These are phyloP conservation scores for Alternaria brassicicola DNA, from an alignment of 2,329 filamentous ascomycete species.

Conservation along the genomic window DNA sequence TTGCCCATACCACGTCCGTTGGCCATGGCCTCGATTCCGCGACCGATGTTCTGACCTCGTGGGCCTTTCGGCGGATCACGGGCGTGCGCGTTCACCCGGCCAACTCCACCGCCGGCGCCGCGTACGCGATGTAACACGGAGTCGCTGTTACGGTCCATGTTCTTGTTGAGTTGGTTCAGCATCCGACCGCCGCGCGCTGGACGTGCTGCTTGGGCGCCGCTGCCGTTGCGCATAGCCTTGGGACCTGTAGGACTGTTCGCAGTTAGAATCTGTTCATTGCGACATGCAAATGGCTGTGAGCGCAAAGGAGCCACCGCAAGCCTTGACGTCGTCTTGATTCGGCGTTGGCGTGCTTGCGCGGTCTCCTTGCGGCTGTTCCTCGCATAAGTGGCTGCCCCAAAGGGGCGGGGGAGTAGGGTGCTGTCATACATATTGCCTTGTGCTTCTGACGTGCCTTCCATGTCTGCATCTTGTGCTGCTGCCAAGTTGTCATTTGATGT, in stretches of 20 bases:
- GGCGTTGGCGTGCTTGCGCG: not conserved
- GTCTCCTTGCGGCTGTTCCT: not conserved
- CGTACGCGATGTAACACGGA: slow-evolving; percentile 81
- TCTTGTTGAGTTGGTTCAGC: slow-evolving; percentile 82
- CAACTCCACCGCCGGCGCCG: slow-evolving; percentile 71
- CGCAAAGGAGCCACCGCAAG: not conserved
- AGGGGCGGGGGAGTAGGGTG: not conserved
- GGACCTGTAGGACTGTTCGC: slow-evolving; percentile 88
- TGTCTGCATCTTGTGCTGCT: slow-evolving; percentile 67
- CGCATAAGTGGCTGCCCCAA: not conserved
- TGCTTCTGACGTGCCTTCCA: slow-evolving; percentile 64
- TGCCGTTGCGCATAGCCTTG: slow-evolving; percentile 87
- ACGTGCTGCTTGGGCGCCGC: slow-evolving; percentile 36
- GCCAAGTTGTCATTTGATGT: slow-evolving; percentile 39
- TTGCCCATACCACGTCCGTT: slow-evolving; percentile 49
- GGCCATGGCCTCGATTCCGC: slow-evolving; percentile 45
- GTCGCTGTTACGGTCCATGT: slow-evolving; percentile 78
- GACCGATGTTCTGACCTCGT: slow-evolving; percentile 55
- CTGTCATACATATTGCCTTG: slow-evolving; percentile 53
- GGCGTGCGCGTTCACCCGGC: slow-evolving; percentile 79
- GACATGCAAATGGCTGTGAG: not conserved
- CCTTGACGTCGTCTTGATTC: not conserved
- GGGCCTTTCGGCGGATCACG: slow-evolving; percentile 76
- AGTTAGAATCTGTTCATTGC: slow-evolving; percentile 24
- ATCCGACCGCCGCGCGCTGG: slow-evolving; percentile 70